phyloP scores from a whole-genome alignment of 306 rosid genomes.

The Lathyrus sativus region DNA sequence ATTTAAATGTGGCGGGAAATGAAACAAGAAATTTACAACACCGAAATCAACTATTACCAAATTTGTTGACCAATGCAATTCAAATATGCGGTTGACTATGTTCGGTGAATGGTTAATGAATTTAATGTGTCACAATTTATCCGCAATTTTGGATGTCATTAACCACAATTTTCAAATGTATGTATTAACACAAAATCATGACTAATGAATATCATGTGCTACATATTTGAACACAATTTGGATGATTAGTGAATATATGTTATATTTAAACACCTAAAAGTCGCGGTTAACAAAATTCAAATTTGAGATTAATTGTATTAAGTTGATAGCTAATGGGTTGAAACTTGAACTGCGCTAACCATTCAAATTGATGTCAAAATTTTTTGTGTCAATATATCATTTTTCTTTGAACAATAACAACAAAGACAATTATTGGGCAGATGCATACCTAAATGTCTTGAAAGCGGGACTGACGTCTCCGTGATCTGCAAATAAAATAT shows the following conservation, averaged over 20 bases:
- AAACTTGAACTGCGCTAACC: neutral
- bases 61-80: neutral
- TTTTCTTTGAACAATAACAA: neutral
- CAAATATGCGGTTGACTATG: neutral
- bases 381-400: neutral
- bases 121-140: too few species aligned
- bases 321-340: neutral
- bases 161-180: neutral
- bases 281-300: neutral
- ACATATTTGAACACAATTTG: neutral
- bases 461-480: constrained; percentile 79
- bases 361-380: neutral
- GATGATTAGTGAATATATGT: too few species aligned
- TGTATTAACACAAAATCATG: neutral
- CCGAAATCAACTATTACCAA: neutral
- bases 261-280: neutral
- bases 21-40: neutral
- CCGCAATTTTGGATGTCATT: neutral
- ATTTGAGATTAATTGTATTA: neutral
- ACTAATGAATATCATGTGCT: neutral
- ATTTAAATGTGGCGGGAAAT: neutral
- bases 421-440: neutral
- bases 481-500: constrained; percentile 56
- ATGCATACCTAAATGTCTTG: constrained; percentile 78
- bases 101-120: neutral